These are phyloP conservation scores for Calonectria naviculata DNA, from an alignment of 2,329 filamentous ascomycete species.

Conservation along the genomic window DNA sequence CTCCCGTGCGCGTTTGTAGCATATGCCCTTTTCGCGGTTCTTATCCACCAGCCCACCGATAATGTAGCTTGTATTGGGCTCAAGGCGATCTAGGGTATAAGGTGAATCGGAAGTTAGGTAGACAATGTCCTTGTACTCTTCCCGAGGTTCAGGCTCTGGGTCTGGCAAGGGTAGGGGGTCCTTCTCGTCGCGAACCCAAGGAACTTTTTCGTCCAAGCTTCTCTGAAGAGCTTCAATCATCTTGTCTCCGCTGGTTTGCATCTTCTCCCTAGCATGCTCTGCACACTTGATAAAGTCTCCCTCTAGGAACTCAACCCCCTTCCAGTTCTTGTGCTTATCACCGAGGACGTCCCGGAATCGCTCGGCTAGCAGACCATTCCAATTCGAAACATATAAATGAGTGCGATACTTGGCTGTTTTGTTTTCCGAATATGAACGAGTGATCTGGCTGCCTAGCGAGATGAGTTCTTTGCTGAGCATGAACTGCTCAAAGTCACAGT, in stretches of 20 bases:
- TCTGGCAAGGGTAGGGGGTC: slow-evolving; percentile 48
- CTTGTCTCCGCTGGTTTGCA: slow-evolving; percentile 68
- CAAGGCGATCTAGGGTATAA: slow-evolving; percentile 82
- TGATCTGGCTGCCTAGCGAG: slow-evolving; percentile 86
- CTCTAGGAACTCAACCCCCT: slow-evolving; percentile 77
- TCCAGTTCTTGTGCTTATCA: slow-evolving; percentile 82
- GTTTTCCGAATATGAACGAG: slow-evolving; percentile 91
- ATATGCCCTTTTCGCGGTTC: slow-evolving; percentile 95
- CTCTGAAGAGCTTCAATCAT: slow-evolving; percentile 68
- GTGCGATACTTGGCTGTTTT: slow-evolving; percentile 73
- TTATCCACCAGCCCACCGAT: slow-evolving; percentile 96
- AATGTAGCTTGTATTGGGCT: slow-evolving; percentile 91
- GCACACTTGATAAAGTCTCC: slow-evolving; percentile 80
- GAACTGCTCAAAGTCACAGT: slow-evolving; percentile 91
- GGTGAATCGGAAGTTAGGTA: slow-evolving; percentile 95
- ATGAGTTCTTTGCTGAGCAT: slow-evolving; percentile 90
- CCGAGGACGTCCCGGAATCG: slow-evolving; percentile 82
- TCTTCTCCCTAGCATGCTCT: slow-evolving; percentile 72
- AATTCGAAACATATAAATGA: slow-evolving; percentile 83
- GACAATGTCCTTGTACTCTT: slow-evolving; percentile 66
- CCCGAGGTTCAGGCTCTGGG: slow-evolving; percentile 44
- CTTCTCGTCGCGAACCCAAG: slow-evolving; percentile 45
- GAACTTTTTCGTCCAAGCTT: slow-evolving; percentile 41
- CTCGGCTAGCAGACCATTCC: slow-evolving; percentile 78
- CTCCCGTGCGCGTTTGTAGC: slow-evolving; percentile 82